A percentile compares a stretch with the other conserved stretches of the same genome.
Evolutionary conservation across 441 rosid species (phyloP).

Genomic region (Populus hybrid): DNA sequence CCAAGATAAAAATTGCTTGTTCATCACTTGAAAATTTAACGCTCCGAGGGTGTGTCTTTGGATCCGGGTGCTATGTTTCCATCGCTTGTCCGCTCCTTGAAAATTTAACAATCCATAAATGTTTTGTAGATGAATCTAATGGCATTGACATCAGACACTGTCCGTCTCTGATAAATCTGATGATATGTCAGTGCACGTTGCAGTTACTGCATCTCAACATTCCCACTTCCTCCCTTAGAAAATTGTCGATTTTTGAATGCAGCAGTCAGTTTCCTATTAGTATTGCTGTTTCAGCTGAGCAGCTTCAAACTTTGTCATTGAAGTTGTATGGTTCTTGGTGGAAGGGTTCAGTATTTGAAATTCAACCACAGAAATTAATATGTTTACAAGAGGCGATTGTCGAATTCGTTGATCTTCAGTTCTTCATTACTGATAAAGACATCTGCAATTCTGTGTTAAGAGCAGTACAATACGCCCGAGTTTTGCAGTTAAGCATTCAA

Average conservation of each 20-base stretch:
- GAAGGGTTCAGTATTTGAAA: background rate
- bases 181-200: background rate
- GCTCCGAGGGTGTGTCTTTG: background rate
- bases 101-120: background rate
- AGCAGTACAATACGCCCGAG: background rate
- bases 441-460: background rate
- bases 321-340: background rate
- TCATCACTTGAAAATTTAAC: background rate
- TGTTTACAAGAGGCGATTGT: background rate
- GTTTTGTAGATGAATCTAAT: background rate
- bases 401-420: background rate
- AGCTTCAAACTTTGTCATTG: background rate
- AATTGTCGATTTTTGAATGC: background rate
- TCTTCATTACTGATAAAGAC: background rate
- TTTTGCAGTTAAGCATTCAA: background rate
- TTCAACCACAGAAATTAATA: background rate
- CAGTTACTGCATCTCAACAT: background rate
- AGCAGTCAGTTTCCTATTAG: background rate
- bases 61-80: background rate
- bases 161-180: background rate
- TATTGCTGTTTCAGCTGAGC: background rate
- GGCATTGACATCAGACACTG: background rate
- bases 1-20: background rate
- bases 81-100: background rate
- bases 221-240: background rate